A percentile compares a stretch with the other conserved stretches of the same genome.
Conservation (phyloP, 106 monocot genomes). For the Apostasia ramifera region DNA sequence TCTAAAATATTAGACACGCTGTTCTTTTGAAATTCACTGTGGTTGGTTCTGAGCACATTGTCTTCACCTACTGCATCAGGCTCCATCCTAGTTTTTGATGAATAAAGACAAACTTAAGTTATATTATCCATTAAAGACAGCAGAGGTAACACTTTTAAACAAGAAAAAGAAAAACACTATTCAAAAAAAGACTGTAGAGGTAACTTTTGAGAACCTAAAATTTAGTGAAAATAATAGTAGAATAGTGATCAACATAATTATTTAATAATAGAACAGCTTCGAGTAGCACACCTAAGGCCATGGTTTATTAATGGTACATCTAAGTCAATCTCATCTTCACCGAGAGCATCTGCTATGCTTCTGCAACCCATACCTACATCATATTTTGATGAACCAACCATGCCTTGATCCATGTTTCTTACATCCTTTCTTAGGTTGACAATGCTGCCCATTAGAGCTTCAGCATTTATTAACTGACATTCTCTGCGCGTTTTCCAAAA, state of each 20-base stretch:
- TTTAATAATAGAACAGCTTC: background rate
- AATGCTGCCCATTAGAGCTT: slow-evolving; percentile 42
- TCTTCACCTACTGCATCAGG: slow-evolving; percentile 10
- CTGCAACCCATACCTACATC: slow-evolving; percentile 11
- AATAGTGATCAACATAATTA: background rate
- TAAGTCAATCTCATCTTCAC: slow-evolving; percentile 89
- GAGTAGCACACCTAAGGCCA: slow-evolving; percentile 14
- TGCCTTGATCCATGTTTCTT: slow-evolving; percentile 17
- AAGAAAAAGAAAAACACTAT: background rate
- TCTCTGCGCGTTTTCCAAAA: slow-evolving; percentile 94
- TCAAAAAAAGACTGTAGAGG: background rate
- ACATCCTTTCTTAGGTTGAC: slow-evolving; percentile 39
- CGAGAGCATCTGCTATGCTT: slow-evolving; percentile 91
- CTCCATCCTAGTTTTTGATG: slow-evolving; percentile 14
- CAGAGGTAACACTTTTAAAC: background rate
- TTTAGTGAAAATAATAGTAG: no score
- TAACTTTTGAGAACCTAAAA: no score
- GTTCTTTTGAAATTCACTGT: slow-evolving; percentile 12
- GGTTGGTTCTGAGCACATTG: slow-evolving; percentile 7
- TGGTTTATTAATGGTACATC: slow-evolving; percentile 23
- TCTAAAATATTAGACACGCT: slow-evolving; percentile 7
- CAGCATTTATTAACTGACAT: slow-evolving; percentile 85
- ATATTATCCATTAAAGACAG: background rate
- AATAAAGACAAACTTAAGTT: background rate
- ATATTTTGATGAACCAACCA: slow-evolving; percentile 15